Base-by-base conservation (phyloP, 108 stramenopile genomes). In the Skeletonema tropicum region DNA sequence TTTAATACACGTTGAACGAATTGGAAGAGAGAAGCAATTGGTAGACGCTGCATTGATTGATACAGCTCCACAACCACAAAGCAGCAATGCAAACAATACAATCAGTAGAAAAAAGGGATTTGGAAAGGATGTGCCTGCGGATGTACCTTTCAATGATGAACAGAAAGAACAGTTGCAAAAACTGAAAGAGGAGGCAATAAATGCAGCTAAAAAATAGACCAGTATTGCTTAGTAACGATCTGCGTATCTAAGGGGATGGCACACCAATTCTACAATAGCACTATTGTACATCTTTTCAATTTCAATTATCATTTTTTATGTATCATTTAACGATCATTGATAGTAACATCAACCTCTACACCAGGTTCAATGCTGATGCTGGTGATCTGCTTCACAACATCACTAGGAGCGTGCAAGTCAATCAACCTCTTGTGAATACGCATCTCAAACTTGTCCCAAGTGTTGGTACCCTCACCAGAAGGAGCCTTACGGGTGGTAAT, bases 371-470 rank as follows among this genome's bases (percentile, higher is more conserved):
- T 98, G 57, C 88, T 85, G 90, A 99, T 98, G 85, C 89, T 89
- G 66, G 99, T 99, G 72, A 99, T 94, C 85, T 98, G 92, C 97
- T 97, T 97, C 64, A 99, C 98, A 57, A 97, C 92, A 85, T 98
- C 97, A 64, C 95, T 88, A 55, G 99, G 96, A 55, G 96, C 89
- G 77, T 97, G 95, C 73, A 99, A 81, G 74, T 99, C 99, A 71
- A 99, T 94, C 87, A 99, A 89, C 79, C 99, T 96, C 96, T 99
- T 99, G 94, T 99, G 99, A 91, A 99, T 99, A 71, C 99, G 93
- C 98, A 99, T 98, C 85, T 98, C 96, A 85, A 97, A 98, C 33
- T 94, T 85, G 76, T 99, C 99, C 97, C 97, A 99, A 26, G 99
- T 98, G 93, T 99, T 98, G 92, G 99, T 99, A 88, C 99, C 99